Conservation (phyloP, 257 asterid genomes). For the Jasminum sambac region DNA sequence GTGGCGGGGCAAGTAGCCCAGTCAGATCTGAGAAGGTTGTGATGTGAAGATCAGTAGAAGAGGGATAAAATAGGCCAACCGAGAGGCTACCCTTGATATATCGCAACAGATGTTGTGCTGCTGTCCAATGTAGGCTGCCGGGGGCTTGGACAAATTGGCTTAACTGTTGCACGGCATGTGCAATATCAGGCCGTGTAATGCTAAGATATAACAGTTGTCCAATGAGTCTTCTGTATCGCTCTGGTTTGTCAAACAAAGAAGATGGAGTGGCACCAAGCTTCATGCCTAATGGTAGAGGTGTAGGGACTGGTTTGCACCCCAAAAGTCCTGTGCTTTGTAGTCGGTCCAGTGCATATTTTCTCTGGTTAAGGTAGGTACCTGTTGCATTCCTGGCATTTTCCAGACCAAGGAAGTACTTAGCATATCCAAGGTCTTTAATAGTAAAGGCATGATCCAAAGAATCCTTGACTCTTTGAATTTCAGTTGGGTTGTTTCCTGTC, state of each 20-base stretch:
- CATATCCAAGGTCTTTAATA: not conserved
- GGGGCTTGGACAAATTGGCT: not conserved
- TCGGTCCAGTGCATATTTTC: not conserved
- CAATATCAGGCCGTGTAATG: not conserved
- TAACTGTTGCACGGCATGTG: not conserved
- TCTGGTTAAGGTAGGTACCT: not conserved
- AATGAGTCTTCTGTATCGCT: not conserved
- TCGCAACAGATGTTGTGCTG: no score
- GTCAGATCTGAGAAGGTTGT: not conserved
- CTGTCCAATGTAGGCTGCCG: not conserved
- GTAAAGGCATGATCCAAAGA: not conserved
- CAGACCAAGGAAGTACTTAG: not conserved
- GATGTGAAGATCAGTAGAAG: not conserved
- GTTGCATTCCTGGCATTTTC: not conserved
- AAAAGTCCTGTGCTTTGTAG: not conserved
- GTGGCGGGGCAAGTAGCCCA: not conserved
- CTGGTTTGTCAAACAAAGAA: not conserved
- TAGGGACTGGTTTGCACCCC: not conserved
- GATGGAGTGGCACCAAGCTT: not conserved
- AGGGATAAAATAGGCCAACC: not conserved
- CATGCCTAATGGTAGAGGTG: not conserved
- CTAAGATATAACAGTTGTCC: not conserved
- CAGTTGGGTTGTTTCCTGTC: not conserved
- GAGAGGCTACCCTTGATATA: not conserved
- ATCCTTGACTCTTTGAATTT: not conserved